A percentile compares a stretch with the other conserved stretches of the same genome.
These are phyloP conservation scores for Ochromonas danica DNA, from an alignment of 108 stramenopile species.

Conservation along the genomic window DNA sequence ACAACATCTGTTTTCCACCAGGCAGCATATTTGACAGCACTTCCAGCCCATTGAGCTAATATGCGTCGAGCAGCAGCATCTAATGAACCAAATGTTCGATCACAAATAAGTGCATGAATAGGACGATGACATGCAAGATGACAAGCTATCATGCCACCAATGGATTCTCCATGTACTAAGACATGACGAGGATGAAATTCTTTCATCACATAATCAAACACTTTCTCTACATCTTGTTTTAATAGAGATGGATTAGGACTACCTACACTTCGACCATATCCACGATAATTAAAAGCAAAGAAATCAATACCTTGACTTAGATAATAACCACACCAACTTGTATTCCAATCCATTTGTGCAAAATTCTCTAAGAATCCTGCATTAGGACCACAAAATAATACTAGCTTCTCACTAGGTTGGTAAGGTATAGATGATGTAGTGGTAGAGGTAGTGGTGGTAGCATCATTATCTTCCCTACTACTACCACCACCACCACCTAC, in stretches of 20 bases:
- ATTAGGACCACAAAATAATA: constrained; percentile 22
- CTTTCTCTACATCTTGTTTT: neutral
- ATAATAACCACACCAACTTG: constrained; percentile 3
- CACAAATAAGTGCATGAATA: neutral
- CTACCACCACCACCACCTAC: neutral
- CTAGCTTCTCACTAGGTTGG: neutral
- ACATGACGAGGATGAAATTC: neutral
- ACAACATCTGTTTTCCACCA: constrained; percentile 26
- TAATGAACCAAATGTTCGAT: neutral
- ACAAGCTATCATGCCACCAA: neutral
- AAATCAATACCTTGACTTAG: neutral
- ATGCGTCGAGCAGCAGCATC: neutral
- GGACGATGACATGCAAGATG: neutral
- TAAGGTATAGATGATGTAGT: neutral
- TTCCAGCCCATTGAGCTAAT: neutral
- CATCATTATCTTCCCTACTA: too few species aligned
- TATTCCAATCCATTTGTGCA: neutral
- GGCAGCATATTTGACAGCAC: neutral
- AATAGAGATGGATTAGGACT: neutral
- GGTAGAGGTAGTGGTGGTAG: neutral
- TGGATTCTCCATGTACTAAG: neutral
- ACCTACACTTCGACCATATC: neutral
- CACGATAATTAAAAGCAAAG: constrained; percentile 12
- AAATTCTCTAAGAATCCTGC: neutral
- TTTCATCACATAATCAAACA: neutral